Conservation (phyloP, 495 filamentous ascomycete species). For the Xylaria curta region DNA sequence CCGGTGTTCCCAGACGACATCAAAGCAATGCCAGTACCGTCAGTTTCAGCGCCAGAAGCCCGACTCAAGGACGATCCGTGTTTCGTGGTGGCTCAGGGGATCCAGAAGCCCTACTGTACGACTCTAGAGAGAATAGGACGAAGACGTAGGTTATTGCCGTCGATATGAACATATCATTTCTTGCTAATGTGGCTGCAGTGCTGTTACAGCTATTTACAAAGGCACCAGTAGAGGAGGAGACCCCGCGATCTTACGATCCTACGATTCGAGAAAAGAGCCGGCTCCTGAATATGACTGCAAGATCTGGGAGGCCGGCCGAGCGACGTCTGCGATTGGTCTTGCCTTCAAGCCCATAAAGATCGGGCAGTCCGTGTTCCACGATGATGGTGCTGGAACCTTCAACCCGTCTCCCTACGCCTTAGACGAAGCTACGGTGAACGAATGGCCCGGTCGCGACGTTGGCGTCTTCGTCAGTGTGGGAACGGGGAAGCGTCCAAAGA, state of each 20-base stretch:
- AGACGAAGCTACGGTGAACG: slow-evolving; percentile 88
- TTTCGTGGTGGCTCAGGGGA: slow-evolving; percentile 63
- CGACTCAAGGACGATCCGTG: slow-evolving; percentile 44
- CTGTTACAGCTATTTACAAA: slow-evolving; percentile 90
- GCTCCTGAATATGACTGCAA: slow-evolving; percentile 87
- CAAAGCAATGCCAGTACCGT: slow-evolving; percentile 67
- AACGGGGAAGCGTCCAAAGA: slow-evolving; percentile 84
- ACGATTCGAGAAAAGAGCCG: slow-evolving; percentile 90
- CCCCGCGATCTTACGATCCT: slow-evolving; percentile 82
- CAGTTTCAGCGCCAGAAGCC: slow-evolving; percentile 63
- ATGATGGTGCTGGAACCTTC: slow-evolving; percentile 90
- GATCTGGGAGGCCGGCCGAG: slow-evolving; percentile 94
- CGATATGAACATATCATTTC: not conserved
- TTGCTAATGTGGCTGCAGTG: slow-evolving; percentile 59
- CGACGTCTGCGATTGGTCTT: slow-evolving; percentile 88
- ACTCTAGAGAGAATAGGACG: slow-evolving; percentile 81
- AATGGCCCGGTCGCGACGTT: slow-evolving; percentile 92
- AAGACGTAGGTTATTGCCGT: slow-evolving; percentile 76
- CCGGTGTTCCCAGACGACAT: slow-evolving; percentile 51
- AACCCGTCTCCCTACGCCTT: slow-evolving; percentile 86
- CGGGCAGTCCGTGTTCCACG: slow-evolving; percentile 90
- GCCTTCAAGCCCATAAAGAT: slow-evolving; percentile 97
- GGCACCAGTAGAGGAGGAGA: slow-evolving; percentile 70
- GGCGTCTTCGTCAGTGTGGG: slow-evolving; percentile 91
- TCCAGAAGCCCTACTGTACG: slow-evolving; percentile 75